These are phyloP conservation scores for Luvunga scandens DNA, from an alignment of 345 rosid species.

Conservation along the genomic window DNA sequence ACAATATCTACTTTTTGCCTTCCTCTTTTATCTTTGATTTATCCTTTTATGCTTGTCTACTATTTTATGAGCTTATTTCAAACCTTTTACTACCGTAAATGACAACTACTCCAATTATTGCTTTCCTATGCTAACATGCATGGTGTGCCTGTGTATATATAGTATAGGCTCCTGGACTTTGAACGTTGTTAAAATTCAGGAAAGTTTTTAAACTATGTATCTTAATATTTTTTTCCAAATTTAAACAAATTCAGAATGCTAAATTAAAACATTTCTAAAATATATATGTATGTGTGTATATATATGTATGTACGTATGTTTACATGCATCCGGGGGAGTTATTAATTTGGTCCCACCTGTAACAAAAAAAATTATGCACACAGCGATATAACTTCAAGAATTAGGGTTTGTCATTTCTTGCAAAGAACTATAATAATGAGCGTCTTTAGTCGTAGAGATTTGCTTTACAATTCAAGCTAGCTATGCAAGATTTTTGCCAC, in stretches of 20 bases:
- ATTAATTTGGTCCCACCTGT: not conserved
- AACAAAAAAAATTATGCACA: not conserved
- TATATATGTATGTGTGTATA: too few species aligned
- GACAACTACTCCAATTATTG: not conserved
- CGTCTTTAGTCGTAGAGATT: not conserved
- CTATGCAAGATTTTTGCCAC: conserved; percentile 5
- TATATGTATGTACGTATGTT: not conserved
- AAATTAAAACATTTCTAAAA: too few species aligned
- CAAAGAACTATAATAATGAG: not conserved
- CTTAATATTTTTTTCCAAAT: too few species aligned
- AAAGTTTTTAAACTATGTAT: too few species aligned
- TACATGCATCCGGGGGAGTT: not conserved
- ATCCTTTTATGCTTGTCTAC: not conserved
- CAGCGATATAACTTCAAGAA: not conserved
- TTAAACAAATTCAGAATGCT: too few species aligned
- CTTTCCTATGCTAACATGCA: not conserved
- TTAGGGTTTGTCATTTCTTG: conserved; percentile 18
- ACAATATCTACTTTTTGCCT: not conserved
- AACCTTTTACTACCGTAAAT: not conserved
- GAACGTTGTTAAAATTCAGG: too few species aligned
- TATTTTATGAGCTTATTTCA: not conserved
- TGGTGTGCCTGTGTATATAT: too few species aligned
- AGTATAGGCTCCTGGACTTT: too few species aligned
- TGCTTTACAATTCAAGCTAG: conserved; percentile 10
- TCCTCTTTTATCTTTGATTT: not conserved